These are phyloP conservation scores for Sporisorium reilianum DNA, from an alignment of 1,284 basidiomycete genomes.

Conservation along the genomic window DNA sequence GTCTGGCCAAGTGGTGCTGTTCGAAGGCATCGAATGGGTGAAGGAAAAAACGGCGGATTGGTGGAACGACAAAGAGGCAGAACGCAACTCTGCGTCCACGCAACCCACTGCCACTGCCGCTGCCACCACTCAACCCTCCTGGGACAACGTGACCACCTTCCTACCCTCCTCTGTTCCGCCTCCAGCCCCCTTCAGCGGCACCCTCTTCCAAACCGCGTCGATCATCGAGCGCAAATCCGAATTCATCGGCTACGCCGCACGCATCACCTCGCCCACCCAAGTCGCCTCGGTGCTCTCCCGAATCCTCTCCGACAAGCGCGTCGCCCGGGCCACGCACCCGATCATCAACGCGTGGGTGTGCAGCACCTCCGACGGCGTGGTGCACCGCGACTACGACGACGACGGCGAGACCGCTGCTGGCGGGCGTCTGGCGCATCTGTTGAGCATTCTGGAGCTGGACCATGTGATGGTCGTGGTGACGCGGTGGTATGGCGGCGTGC, in stretches of 20 bases:
- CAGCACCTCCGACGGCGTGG: constrained; percentile 40
- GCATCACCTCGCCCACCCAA: constrained; percentile 57
- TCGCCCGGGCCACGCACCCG: constrained; percentile 66
- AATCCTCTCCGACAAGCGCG: constrained; percentile 56
- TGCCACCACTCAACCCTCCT: not conserved
- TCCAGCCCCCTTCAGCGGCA: constrained; percentile 14
- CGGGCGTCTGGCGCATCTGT: constrained; percentile 67
- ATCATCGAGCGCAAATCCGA: constrained; percentile 68
- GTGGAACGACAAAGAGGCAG: constrained; percentile 41
- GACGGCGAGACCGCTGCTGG: constrained; percentile 69
- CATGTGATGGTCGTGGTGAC: constrained; percentile 68
- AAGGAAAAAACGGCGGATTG: constrained; percentile 60
- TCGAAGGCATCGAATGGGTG: constrained; percentile 68
- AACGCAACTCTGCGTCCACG: not conserved
- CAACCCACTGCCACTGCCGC: not conserved
- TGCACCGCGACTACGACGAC: constrained; percentile 68
- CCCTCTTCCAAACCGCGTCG: constrained; percentile 53
- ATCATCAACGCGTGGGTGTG: constrained; percentile 69
- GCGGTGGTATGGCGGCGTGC: constrained; percentile 65
- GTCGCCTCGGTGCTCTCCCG: constrained; percentile 55
- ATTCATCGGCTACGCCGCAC: constrained; percentile 67
- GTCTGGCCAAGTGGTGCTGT: constrained; percentile 61
- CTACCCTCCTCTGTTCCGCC: not conserved
- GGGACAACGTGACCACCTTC: constrained; percentile 12
- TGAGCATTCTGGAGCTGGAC: constrained; percentile 60